Evolutionary conservation across 129 eudicot genomes (phyloP), one percentile per base, ranked within the genome.

Genomic region (Smallanthus sonchifolius): DNA sequence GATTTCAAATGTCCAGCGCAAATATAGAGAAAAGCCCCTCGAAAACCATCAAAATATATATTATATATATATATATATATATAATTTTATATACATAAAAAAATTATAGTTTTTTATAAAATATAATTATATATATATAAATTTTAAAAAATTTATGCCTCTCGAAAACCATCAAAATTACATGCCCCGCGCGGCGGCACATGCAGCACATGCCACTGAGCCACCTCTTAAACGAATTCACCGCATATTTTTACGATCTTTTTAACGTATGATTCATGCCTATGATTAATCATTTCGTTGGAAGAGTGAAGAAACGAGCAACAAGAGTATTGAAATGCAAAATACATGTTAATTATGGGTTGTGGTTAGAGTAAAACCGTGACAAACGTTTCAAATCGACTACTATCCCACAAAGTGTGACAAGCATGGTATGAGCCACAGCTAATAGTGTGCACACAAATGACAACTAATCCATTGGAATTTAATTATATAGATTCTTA

Each of bases 281-380:
- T 57, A 5, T 49, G 30, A 9, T 37, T 10, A 24, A 59, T 59
- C 65, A 48, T 64, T 52, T 66, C 10, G 36, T 56, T 17, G 38
- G 55, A 14, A 75, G 17, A 7, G 36, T 67, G 67, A 76, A 7
- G 44, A 15, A 76, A 42, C 42, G 43, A 57, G 39, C 59, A 45
- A 28, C 72, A 14, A 75, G 39, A 9, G 47, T 52, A 57, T 60
- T 32, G 47, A 77, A 69, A 77, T 77, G 81, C 75, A 57, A 77
- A 45, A 43, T 69, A 74, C 69, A 70, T 77, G 81, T 69, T 44
- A 68, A 20, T 68, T 77, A 77, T 77, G 81, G 70, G 81, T 77
- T 59, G 75, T 67, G 34, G 70, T 77, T 77, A 77, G 75, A 69
- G 42, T 17, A 77, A 59, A 69, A 68, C 68, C 69, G 70, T 42